Base-by-base conservation (phyloP, 176 grass and related monocot genomes). In the Saccharum officinarum region DNA sequence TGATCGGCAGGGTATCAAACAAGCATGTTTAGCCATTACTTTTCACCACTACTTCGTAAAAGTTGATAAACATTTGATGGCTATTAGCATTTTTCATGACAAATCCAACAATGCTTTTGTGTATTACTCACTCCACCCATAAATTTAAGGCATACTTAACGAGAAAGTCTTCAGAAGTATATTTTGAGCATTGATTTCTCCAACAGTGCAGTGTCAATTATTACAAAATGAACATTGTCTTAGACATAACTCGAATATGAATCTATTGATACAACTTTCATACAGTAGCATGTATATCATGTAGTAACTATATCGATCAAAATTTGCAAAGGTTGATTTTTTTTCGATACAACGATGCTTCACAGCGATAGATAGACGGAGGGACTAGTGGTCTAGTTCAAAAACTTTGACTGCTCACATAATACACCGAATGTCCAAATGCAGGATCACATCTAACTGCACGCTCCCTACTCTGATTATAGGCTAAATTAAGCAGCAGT, bases 401-500 rank as follows among this genome's bases (percentile, higher is more conserved):
- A 13, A 64, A 64, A 30, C 25, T 30, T 60, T 60, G 11, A 14
- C 61, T 28, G 26, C 12, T 26, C 25, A 6, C 26, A 31, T 63
- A 63, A 40, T 75, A 23, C 26, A 46, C 3, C 7, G 25, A 80
- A 89, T 38, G 41, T 45, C 3, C 22, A 25, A 79, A 92, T 42
- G 30, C 10, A 7, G 64, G 40, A 69, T 25, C 82, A 2, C 70
- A 73, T 30, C 40, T 30, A 37, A 65, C 2, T 45, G 37, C 40
- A 50, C 10, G 22, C 42, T n/a, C n/a, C n/a, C n/a, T n/a, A n/a
- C n/a, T n/a, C n/a, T n/a, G n/a, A n/a, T n/a, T n/a, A n/a, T n/a
- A n/a, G n/a, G n/a, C n/a, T n/a, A n/a, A n/a, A n/a, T n/a, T n/a
- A n/a, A n/a, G n/a, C n/a, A n/a, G n/a, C n/a, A n/a, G n/a, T n/a